Evolutionary conservation across 495 filamentous ascomycete species (phyloP).

Genomic region (Niebla homalea): DNA sequence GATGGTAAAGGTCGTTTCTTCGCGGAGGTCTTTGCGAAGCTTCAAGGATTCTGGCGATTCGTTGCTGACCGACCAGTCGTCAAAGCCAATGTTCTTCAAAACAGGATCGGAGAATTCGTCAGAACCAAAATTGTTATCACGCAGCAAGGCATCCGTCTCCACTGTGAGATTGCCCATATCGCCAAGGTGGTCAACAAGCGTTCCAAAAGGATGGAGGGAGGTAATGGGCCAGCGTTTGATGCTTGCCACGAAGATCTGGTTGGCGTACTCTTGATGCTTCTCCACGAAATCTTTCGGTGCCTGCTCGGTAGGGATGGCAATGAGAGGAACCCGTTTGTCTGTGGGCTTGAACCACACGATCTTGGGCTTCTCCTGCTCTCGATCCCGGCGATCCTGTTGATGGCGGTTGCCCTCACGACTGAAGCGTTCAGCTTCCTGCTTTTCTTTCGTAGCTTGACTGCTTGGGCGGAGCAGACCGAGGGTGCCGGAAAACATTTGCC

Average conservation of each 20-base stretch:
- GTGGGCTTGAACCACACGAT: conserved; percentile 99
- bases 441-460: conserved; percentile 98
- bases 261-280: conserved; percentile 93
- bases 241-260: conserved; percentile 94
- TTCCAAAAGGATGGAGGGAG: conserved; percentile 96
- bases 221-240: conserved; percentile 99
- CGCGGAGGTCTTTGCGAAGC: conserved; percentile 79
- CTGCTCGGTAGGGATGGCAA: conserved; percentile 96
- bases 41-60: conserved; percentile 66
- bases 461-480: conserved; percentile 87
- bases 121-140: conserved; percentile 96
- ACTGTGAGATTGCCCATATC: conserved; percentile 95
- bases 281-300: conserved; percentile 96
- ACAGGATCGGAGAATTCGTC: conserved; percentile 98
- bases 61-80: conserved; percentile 75
- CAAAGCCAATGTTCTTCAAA: conserved; percentile 76
- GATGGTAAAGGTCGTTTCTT: conserved; percentile 82
- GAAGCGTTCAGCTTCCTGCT: conserved; percentile 91
- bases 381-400: conserved; percentile 45
- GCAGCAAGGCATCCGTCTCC: conserved; percentile 90
- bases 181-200: conserved; percentile 89
- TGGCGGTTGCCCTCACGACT: conserved; percentile 78
- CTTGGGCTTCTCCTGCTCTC: conserved; percentile 93
- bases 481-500: conserved; percentile 97
- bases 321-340: conserved; percentile 94